Evolutionary conservation across 768 basidiomycete species (phyloP).

Genomic region (Pilatotrama ljubarskyi): DNA sequence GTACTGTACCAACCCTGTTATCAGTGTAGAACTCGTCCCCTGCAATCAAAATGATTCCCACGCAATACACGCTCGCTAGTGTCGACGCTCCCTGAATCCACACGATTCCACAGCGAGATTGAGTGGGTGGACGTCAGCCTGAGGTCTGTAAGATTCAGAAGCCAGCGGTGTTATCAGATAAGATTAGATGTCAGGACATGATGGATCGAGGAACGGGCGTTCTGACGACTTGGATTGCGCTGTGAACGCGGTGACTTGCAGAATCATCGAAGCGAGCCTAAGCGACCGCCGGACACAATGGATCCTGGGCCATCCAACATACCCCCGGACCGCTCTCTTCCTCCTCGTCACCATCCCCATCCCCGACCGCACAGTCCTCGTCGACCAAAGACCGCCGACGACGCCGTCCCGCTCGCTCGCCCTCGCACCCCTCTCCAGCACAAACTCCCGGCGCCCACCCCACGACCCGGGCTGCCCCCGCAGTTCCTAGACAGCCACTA

Average conservation of each 20-base stretch:
- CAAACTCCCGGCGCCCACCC: conserved; percentile 17
- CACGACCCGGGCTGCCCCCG: conserved; percentile 13
- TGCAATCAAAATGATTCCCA: neutral
- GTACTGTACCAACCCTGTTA: conserved; percentile 6
- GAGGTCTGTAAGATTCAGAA: neutral
- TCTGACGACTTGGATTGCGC: conserved; percentile 4
- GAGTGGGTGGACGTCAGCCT: neutral
- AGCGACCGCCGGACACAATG: conserved; percentile 22
- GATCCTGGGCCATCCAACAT: conserved; percentile 11
- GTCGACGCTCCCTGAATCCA: too few species aligned
- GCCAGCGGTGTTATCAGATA: conserved; percentile 10
- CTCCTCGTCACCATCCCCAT: conserved; percentile 1
- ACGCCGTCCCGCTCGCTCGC: conserved; percentile 3
- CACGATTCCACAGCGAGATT: too few species aligned
- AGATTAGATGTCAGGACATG: conserved; percentile 10
- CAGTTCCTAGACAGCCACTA: conserved; percentile 17
- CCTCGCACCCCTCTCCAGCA: conserved; percentile 7
- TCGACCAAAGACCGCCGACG: conserved; percentile 3
- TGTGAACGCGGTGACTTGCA: conserved; percentile 16
- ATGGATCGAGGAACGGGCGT: neutral
- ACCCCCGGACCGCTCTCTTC: conserved; percentile 3
- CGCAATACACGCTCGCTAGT: too few species aligned
- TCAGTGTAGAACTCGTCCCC: neutral
- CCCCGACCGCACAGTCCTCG: conserved; percentile 3
- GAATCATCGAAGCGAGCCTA: conserved; percentile 18